A percentile compares a stretch with the other conserved stretches of the same genome.
phyloP scores from a whole-genome alignment of 164 flowering plant genomes.

The Hamamelis virginiana region DNA sequence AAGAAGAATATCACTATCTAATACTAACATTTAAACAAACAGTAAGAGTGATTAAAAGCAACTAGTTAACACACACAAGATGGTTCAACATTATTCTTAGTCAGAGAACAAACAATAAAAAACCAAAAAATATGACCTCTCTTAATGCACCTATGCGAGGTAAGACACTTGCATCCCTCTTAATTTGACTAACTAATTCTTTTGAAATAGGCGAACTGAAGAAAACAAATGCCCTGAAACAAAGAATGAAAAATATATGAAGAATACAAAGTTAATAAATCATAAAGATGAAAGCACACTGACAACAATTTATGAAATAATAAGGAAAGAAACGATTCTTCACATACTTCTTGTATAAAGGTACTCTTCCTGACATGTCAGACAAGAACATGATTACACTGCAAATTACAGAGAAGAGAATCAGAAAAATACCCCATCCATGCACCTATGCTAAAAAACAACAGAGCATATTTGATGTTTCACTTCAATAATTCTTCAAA shows the following conservation, averaged over 20 bases:
- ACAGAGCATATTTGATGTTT: background rate
- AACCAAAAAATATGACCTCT: conserved; percentile 53
- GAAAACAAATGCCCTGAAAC: conserved; percentile 86
- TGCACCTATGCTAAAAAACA: background rate
- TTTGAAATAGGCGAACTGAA: conserved; percentile 83
- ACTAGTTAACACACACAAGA: background rate
- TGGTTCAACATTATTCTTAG: conserved; percentile 3
- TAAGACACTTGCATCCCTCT: conserved; percentile 77
- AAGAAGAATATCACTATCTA: conserved; percentile 17
- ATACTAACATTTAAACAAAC: conserved; percentile 4
- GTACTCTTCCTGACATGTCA: conserved; percentile 93
- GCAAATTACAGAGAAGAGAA: conserved; percentile 30
- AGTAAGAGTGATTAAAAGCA: background rate
- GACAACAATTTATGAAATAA: background rate
- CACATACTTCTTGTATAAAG: conserved; percentile 90
- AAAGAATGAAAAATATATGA: conserved; percentile 5
- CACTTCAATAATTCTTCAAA: background rate
- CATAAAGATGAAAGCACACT: background rate
- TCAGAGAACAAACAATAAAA: conserved; percentile 6
- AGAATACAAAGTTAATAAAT: conserved; percentile 5
- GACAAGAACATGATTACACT: conserved; percentile 89
- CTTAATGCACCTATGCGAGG: conserved; percentile 90
- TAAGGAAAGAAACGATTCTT: conserved; percentile 2
- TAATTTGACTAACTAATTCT: conserved; percentile 74
- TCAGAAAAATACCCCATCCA: background rate